Percentiles rank a stretch among this genome's conserved stretches.
phyloP scores from a whole-genome alignment of 2,329 filamentous ascomycete genomes.

The Cryphonectria parasitica region DNA sequence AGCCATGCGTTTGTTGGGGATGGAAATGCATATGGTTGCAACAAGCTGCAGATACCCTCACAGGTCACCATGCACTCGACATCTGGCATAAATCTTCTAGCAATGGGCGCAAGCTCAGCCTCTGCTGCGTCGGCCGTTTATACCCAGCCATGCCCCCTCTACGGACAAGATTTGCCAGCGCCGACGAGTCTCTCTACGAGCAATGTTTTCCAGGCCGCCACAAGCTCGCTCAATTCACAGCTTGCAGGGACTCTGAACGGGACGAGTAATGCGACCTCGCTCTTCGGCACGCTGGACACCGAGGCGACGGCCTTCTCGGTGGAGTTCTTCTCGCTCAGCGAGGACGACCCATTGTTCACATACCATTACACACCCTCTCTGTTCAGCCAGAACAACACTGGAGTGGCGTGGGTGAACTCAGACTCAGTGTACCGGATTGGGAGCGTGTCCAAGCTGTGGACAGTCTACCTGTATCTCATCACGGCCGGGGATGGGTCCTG shows the following conservation, averaged over 20 bases:
- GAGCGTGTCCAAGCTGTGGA: slow-evolving; percentile 51
- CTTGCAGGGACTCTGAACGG: slow-evolving; percentile 1
- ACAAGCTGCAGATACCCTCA: background rate
- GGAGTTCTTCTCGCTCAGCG: slow-evolving; percentile 30
- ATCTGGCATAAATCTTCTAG: background rate
- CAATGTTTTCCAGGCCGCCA: slow-evolving; percentile 7
- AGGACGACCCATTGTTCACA: slow-evolving; percentile 32
- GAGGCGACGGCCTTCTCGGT: slow-evolving; percentile 24
- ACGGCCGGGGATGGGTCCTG: slow-evolving; percentile 45
- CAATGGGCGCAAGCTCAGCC: background rate
- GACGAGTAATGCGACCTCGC: background rate
- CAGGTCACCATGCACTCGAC: background rate
- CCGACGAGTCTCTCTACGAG: slow-evolving; percentile 7
- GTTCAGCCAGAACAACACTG: slow-evolving; percentile 28
- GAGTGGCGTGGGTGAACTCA: slow-evolving; percentile 35
- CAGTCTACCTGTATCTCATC: slow-evolving; percentile 46
- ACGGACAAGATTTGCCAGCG: slow-evolving; percentile 16
- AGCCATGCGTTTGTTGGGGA: background rate
- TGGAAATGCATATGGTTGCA: background rate
- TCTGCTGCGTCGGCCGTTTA: slow-evolving; percentile 2
- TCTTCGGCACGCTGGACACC: slow-evolving; percentile 13
- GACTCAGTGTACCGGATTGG: slow-evolving; percentile 46
- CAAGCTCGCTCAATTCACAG: slow-evolving; percentile 1
- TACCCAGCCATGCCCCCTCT: slow-evolving; percentile 18
- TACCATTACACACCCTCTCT: slow-evolving; percentile 34